Base-by-base conservation (phyloP, 495 filamentous ascomycete genomes). In the Aspergillus kassunensis region DNA sequence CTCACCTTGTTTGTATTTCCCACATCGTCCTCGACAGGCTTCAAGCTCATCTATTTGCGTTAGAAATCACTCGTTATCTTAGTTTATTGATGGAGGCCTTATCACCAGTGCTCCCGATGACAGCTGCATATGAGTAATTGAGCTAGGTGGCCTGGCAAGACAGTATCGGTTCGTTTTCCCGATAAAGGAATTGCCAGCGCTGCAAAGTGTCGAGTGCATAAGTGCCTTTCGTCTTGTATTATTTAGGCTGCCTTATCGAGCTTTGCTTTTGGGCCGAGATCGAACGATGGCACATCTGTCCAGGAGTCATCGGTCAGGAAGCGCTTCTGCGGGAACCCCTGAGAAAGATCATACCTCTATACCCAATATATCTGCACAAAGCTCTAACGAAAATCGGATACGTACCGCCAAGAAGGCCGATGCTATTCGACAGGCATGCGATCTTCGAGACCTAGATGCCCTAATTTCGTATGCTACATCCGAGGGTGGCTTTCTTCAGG, bases 401-500 rank as follows among this genome's bases (percentile, higher is more conserved):
- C 46, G 29, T 21, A 42, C 47, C 30, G 36, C 57, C 1, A 58
- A 64, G 27, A 74, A 75, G 50, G 62, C 58, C 27, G 60, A 59
- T 44, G 68, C 72, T 21, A 90, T 96, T 54, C 65, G 78, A 29
- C 70, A 73, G 43, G 91, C 90, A 41, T 96, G 91, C 67, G 69
- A 73, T 48, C 63, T 72, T 55, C 70, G 72, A 18, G 80, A 95
- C 63, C 64, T 90, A 27, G 74, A 77, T 51, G 71, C 75, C 25
- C 71, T 98, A 42, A 68, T 83, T 34, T 63, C 60, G 3, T 75
- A 89, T 54, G 91, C 93, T 15, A 84, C 82, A 20, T 86, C 85
- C 10, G 69, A 78, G 47, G 86, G 85, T 11, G 93, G 93, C 6
- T 77, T 97, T 41, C 64, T 97, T 29, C 79, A 82, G 40, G 93